phyloP scores from a whole-genome alignment of 768 basidiomycete species.

The Pleurotus djamor region DNA sequence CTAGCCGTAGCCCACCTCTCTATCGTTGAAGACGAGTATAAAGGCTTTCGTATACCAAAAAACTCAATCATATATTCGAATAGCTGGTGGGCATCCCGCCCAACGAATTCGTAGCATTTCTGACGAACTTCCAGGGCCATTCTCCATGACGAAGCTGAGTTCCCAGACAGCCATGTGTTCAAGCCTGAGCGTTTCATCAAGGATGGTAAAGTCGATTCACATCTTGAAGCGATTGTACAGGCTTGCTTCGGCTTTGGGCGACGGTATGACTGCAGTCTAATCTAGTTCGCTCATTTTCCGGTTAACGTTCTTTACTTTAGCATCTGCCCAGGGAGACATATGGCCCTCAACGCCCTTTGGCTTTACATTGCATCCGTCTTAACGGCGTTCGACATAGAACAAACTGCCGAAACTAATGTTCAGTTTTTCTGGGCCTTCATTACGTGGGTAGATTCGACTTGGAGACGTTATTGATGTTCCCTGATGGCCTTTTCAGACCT shows the following conservation, averaged over 20 bases:
- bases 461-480: neutral
- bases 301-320: neutral
- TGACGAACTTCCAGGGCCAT: neutral
- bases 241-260: neutral
- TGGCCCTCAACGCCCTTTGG: conserved; percentile 8
- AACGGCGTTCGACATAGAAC: conserved; percentile 2
- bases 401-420: neutral
- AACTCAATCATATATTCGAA: conserved; percentile 25
- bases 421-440: neutral
- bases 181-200: conserved; percentile 1
- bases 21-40: conserved; percentile 41
- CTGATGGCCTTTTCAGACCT: conserved; percentile 10
- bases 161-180: neutral
- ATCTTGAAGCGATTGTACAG: neutral
- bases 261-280: neutral
- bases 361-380: conserved; percentile 8
- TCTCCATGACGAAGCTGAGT: neutral
- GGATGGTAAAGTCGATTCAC: neutral
- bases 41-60: conserved; percentile 42
- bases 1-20: conserved; percentile 28
- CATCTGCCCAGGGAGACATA: conserved; percentile 4
- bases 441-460: neutral
- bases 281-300: neutral
- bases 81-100: neutral
- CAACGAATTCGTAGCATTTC: neutral